Evolutionary conservation across 306 rosid species (phyloP).

Genomic region (Cucurbita moschata): DNA sequence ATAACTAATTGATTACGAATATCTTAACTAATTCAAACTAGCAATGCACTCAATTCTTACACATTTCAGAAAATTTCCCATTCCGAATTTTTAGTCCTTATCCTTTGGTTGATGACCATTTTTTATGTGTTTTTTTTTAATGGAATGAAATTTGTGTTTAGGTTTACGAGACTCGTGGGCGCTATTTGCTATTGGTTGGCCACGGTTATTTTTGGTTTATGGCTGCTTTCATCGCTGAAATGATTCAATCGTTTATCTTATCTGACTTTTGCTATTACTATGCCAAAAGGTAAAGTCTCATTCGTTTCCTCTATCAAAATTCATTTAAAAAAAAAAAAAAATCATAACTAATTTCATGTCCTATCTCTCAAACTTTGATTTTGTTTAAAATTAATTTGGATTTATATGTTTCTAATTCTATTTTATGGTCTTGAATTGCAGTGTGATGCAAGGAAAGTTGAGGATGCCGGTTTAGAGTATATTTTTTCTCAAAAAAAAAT

Average conservation of each 20-base stretch:
- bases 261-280: conserved; percentile 83
- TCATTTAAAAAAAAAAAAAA: no score
- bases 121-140: not conserved
- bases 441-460: not conserved
- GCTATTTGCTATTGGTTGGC: conserved; percentile 22
- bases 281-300: conserved; percentile 32
- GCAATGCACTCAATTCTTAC: no score
- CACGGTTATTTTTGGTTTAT: conserved; percentile 43
- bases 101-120: no score
- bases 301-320: not conserved
- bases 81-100: no score
- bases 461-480: not conserved
- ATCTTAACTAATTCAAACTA: no score
- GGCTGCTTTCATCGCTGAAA: conserved; percentile 35
- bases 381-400: not conserved
- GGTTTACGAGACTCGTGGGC: conserved; percentile 43
- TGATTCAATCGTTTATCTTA: conserved; percentile 63
- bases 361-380: not conserved
- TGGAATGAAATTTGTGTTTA: conserved; percentile 7
- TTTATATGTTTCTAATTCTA: not conserved
- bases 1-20: no score
- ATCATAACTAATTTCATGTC: not conserved
- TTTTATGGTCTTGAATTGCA: not conserved
- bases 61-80: no score
- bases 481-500: not conserved